These are phyloP conservation scores for Coriaria nepalensis DNA, from an alignment of 306 rosid genomes.

Conservation along the genomic window DNA sequence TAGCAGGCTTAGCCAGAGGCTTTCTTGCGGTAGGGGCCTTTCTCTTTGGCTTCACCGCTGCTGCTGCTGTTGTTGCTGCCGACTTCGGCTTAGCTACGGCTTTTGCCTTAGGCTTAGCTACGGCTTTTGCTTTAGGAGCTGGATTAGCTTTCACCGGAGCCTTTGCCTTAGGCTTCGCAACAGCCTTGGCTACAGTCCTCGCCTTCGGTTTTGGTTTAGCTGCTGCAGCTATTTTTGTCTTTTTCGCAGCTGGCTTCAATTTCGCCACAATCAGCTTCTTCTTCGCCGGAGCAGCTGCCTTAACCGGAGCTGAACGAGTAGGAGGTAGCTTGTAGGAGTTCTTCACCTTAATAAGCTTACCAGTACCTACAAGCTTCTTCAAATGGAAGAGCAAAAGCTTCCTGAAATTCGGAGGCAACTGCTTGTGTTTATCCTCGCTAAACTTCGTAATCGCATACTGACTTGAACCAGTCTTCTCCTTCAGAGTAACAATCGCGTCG, in stretches of 20 bases:
- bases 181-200: constrained; percentile 3
- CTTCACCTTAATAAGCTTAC: constrained; percentile 64
- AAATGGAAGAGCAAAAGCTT: constrained; percentile 50
- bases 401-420: constrained; percentile 37
- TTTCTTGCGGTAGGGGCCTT: neutral
- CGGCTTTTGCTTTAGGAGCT: constrained; percentile 10
- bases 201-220: constrained; percentile 22
- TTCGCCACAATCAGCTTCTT: constrained; percentile 10
- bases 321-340: constrained; percentile 58
- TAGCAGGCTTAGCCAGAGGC: constrained; percentile 11
- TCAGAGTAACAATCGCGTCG: constrained; percentile 27
- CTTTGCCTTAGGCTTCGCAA: constrained; percentile 8
- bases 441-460: constrained; percentile 37
- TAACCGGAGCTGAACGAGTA: constrained; percentile 2
- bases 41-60: constrained; percentile 10
- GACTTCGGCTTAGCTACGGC: constrained; percentile 11
- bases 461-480: constrained; percentile 36
- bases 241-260: constrained; percentile 4
- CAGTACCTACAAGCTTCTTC: constrained; percentile 57
- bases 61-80: neutral
- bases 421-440: constrained; percentile 39
- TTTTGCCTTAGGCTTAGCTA: constrained; percentile 12
- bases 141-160: constrained; percentile 12
- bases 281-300: constrained; percentile 15
- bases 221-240: constrained; percentile 14